Conservation (phyloP, 768 basidiomycete genomes). For the Trametes meyenii region DNA sequence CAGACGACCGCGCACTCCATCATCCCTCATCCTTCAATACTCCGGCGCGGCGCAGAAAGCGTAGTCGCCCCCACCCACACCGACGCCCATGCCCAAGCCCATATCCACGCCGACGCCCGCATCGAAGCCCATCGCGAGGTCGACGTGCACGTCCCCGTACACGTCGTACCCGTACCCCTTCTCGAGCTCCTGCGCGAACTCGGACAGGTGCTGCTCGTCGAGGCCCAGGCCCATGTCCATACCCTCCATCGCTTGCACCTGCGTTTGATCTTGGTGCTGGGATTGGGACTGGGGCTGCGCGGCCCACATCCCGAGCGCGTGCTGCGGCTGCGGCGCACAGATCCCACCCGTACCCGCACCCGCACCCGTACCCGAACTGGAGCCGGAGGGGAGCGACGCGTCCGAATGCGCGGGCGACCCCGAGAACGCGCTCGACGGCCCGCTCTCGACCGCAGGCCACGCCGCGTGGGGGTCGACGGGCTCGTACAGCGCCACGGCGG, state of each 20-base stretch:
- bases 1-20: not conserved
- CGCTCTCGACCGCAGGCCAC: conserved; percentile 20
- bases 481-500: too few species aligned
- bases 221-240: too few species aligned
- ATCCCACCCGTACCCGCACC: conserved; percentile 8
- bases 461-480: conserved; percentile 16
- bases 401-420: conserved; percentile 22
- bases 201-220: not conserved
- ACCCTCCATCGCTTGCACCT: not conserved
- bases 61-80: conserved; percentile 14
- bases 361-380: too few species aligned
- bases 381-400: conserved; percentile 10
- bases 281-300: not conserved
- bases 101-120: conserved; percentile 3
- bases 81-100: too few species aligned
- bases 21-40: not conserved
- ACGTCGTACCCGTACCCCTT: not conserved
- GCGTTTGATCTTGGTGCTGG: not conserved
- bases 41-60: conserved; percentile 16
- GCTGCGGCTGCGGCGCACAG: conserved; percentile 28
- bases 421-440: conserved; percentile 19
- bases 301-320: conserved; percentile 19
- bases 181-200: not conserved
- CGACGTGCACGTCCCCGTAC: not conserved
- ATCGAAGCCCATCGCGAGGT: conserved; percentile 9